These are phyloP conservation scores for Phytopythium montanum DNA, from an alignment of 352 stramenopile species.

Conservation along the genomic window DNA sequence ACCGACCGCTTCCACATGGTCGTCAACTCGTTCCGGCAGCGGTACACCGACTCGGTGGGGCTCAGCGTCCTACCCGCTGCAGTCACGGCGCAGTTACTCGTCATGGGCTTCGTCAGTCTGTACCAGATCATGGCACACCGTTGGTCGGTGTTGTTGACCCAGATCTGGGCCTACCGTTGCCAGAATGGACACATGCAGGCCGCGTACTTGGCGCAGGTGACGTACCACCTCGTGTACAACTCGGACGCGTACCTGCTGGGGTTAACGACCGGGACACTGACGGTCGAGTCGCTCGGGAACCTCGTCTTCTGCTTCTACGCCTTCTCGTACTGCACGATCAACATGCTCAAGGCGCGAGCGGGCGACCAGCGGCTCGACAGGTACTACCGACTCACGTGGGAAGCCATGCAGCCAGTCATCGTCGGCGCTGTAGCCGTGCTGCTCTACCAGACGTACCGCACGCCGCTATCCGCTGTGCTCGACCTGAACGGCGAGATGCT, in stretches of 20 bases:
- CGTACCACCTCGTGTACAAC: conserved; percentile 19
- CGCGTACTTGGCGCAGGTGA: conserved; percentile 16
- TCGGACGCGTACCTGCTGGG: conserved; percentile 21
- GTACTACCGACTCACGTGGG: conserved; percentile 8
- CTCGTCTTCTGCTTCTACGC: not conserved
- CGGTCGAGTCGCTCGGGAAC: not conserved
- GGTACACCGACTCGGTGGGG: conserved; percentile 13
- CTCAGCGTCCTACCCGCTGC: conserved; percentile 2
- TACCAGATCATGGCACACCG: not conserved
- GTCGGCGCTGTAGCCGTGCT: not conserved
- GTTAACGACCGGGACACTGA: conserved; percentile 9
- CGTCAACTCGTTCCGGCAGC: conserved; percentile 16
- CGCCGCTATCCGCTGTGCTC: conserved; percentile 9
- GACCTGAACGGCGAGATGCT: conserved; percentile 12
- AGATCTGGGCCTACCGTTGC: conserved; percentile 27
- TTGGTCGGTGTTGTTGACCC: conserved; percentile 18
- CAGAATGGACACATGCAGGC: conserved; percentile 20
- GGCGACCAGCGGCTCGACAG: conserved; percentile 10
- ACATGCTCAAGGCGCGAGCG: not conserved
- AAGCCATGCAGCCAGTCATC: conserved; percentile 5
- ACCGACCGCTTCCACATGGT: conserved; percentile 14
- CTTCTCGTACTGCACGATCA: not conserved
- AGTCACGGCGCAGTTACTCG: not conserved
- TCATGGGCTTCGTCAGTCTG: not conserved
- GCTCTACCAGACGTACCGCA: not conserved